Conservation (phyloP, 2,329 filamentous ascomycete genomes). For the Penicillium palitans region DNA sequence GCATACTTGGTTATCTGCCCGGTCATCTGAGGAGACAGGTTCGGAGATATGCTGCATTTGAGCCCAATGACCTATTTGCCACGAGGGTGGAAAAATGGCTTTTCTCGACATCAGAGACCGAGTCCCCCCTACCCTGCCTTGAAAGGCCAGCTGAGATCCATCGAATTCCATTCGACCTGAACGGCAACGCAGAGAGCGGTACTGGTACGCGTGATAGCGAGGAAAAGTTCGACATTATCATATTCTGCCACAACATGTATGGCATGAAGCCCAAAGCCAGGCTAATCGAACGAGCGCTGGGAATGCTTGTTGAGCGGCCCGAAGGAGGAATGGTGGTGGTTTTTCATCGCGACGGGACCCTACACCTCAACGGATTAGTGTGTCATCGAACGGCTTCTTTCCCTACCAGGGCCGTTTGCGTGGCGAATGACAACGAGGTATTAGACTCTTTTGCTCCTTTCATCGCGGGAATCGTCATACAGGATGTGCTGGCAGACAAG, state of each 20-base stretch:
- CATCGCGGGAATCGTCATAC: slow-evolving; percentile 49
- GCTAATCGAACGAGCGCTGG: slow-evolving; percentile 51
- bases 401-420: slow-evolving; percentile 46
- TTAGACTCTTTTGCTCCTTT: slow-evolving; percentile 57
- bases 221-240: slow-evolving; percentile 54
- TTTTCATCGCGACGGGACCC: slow-evolving; percentile 54
- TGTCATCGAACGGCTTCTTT: slow-evolving; percentile 51
- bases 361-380: slow-evolving; percentile 52
- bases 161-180: slow-evolving; percentile 12
- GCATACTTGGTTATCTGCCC: slow-evolving; percentile 54
- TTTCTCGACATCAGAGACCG: slow-evolving; percentile 23
- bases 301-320: slow-evolving; percentile 45
- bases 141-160: slow-evolving; percentile 8
- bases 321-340: slow-evolving; percentile 50
- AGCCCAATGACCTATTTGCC: slow-evolving; percentile 54
- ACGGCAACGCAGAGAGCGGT: slow-evolving; percentile 25
- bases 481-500: slow-evolving; percentile 26
- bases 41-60: slow-evolving; percentile 55
- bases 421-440: slow-evolving; percentile 48
- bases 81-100: slow-evolving; percentile 48
- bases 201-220: slow-evolving; percentile 23
- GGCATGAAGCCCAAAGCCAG: slow-evolving; percentile 54
- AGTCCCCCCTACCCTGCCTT: slow-evolving; percentile 23
- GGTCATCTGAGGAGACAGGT: slow-evolving; percentile 42
- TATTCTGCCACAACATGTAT: slow-evolving; percentile 67